phyloP scores from a whole-genome alignment of 441 rosid species.

The Codiaeum variegatum region DNA sequence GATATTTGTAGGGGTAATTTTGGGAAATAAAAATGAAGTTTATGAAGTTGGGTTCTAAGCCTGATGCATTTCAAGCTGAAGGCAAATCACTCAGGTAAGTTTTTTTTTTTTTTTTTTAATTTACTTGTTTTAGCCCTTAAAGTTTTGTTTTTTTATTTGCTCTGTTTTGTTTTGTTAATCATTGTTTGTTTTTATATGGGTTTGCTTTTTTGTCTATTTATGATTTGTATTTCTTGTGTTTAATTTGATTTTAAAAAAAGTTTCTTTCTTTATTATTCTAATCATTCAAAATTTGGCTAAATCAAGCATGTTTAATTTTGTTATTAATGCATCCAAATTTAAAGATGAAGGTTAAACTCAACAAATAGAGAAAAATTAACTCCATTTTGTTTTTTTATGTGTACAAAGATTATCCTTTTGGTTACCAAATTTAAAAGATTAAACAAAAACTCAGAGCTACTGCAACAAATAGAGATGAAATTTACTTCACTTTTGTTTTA shows the following conservation, averaged over 20 bases:
- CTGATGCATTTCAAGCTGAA: constrained; percentile 80
- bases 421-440: neutral
- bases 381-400: no score
- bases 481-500: neutral
- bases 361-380: no score
- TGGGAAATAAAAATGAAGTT: constrained; percentile 59
- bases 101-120: no score
- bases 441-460: neutral
- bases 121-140: no score
- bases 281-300: neutral
- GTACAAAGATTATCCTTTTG: no score
- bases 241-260: neutral
- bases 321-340: neutral
- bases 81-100: constrained; percentile 70
- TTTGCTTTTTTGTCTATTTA: neutral
- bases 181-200: neutral
- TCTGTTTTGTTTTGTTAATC: neutral
- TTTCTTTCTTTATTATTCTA: neutral
- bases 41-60: constrained; percentile 96
- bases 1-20: constrained; percentile 22
- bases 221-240: neutral
- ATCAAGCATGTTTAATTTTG: neutral
- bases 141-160: neutral
- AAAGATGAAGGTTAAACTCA: no score
- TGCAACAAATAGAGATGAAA: neutral